A percentile compares a stretch with the other conserved stretches of the same genome.
Conservation (phyloP, 2,329 filamentous ascomycete genomes). For the Tolypocladium inflatum region DNA sequence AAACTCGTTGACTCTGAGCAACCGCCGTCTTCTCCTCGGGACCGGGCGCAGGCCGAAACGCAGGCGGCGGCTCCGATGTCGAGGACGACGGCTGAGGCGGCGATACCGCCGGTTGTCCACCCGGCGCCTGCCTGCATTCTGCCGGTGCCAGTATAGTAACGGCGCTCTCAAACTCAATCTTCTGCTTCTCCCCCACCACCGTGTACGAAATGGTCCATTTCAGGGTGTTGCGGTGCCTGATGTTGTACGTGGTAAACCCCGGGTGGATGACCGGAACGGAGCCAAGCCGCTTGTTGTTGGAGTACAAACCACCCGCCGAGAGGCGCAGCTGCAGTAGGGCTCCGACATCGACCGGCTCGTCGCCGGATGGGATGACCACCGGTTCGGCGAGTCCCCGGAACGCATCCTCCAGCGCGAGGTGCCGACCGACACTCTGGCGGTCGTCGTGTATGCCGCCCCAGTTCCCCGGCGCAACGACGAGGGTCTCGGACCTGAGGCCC, state of each 20-base stretch:
- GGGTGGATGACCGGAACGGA: slow-evolving; percentile 5
- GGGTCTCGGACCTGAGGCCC: slow-evolving; percentile 6
- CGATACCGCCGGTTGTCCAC: not conserved
- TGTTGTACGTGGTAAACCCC: slow-evolving; percentile 15
- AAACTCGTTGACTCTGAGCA: not conserved
- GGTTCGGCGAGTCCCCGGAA: not conserved
- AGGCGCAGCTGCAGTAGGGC: slow-evolving; percentile 1
- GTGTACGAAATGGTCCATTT: slow-evolving; percentile 8
- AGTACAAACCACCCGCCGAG: not conserved
- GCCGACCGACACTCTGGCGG: not conserved
- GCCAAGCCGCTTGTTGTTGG: not conserved
- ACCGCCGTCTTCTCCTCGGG: no score
- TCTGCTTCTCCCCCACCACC: not conserved
- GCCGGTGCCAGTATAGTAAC: not conserved
- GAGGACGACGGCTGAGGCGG: not conserved
- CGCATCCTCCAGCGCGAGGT: slow-evolving; percentile 1
- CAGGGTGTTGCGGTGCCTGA: slow-evolving; percentile 11
- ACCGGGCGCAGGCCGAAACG: not conserved
- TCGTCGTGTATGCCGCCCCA: not conserved
- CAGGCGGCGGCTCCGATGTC: not conserved
- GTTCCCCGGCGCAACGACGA: slow-evolving; percentile 7
- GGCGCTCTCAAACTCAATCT: not conserved
- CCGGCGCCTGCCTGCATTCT: not conserved
- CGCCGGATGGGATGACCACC: slow-evolving; percentile 3
- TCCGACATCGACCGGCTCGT: slow-evolving; percentile 4